Evolutionary conservation across 2,329 filamentous ascomycete genomes (phyloP), one percentile per base, ranked within the genome.

Genomic region (Ascocoryne sarcoides): DNA sequence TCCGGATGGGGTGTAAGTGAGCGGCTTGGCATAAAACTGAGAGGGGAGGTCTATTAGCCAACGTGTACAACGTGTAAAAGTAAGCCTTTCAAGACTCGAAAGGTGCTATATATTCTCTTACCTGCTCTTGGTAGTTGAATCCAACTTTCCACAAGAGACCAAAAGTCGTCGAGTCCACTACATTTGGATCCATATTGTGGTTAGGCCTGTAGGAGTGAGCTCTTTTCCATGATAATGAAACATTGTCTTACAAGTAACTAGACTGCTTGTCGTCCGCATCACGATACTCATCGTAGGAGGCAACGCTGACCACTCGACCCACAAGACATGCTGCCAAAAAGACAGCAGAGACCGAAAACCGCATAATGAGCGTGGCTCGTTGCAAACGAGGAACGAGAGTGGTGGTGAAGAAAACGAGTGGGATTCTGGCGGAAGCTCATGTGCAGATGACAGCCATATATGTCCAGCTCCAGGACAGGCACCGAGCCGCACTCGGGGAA

Each of bases 21-120:
- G 47, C 5, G 71, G 70, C 48, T 72, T 65, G 20, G 70, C 43
- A 60, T 68, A 63, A 61, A 72, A 65, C 53, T 60, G 41, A 16
- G 21, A 28, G 3, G 10, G 10, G 30, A 3, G 10, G 15, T n/a
- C n/a, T n/a, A n/a, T n/a, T n/a, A n/a, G n/a, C n/a, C n/a, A n/a
- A n/a, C n/a, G n/a, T n/a, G n/a, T n/a, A n/a, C n/a, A n/a, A n/a
- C n/a, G n/a, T n/a, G n/a, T n/a, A n/a, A n/a, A n/a, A n/a, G n/a
- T n/a, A n/a, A n/a, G n/a, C n/a, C n/a, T n/a, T n/a, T n/a, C n/a
- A n/a, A n/a, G n/a, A n/a, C n/a, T n/a, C n/a, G n/a, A n/a, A n/a
- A n/a, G n/a, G n/a, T n/a, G n/a, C n/a, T n/a, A n/a, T n/a, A n/a
- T n/a, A n/a, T n/a, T n/a, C n/a, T n/a, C 40, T 40, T n/a, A 44